Percentiles rank a stretch among this genome's conserved stretches.
phyloP scores from a whole-genome alignment of 2,329 filamentous ascomycete genomes.

The Penicillium sp. region DNA sequence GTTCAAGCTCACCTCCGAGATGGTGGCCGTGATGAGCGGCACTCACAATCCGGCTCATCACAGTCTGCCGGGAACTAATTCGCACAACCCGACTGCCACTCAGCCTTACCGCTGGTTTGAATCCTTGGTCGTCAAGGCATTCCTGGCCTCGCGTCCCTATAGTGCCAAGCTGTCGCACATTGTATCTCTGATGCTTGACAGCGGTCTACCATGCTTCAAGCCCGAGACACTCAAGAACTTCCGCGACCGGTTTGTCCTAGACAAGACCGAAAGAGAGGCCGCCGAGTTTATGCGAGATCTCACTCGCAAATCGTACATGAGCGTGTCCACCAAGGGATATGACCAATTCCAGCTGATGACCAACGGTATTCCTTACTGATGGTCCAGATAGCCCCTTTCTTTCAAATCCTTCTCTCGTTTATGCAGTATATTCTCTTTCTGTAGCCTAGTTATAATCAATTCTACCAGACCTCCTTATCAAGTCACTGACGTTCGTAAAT shows the following conservation, averaged over 20 bases:
- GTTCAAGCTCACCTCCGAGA: constrained; percentile 96
- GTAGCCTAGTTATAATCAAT: neutral
- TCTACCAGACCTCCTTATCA: neutral
- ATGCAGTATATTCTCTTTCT: neutral
- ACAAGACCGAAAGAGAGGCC: constrained; percentile 87
- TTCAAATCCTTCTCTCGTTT: neutral
- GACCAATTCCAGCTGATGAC: constrained; percentile 97
- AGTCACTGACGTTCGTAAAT: neutral
- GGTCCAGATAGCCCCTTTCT: neutral
- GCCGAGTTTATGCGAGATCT: constrained; percentile 90
- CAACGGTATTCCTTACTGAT: constrained; percentile 90
- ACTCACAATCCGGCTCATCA: constrained; percentile 42
- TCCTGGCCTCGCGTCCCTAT: constrained; percentile 82
- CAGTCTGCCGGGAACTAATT: constrained; percentile 32
- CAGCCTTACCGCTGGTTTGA: constrained; percentile 96
- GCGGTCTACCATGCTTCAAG: constrained; percentile 95
- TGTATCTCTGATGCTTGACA: constrained; percentile 92
- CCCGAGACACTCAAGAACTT: constrained; percentile 93
- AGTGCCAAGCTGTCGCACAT: constrained; percentile 86
- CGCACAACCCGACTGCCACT: constrained; percentile 59
- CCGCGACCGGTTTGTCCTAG: constrained; percentile 85
- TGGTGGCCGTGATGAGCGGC: constrained; percentile 99
- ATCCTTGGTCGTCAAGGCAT: constrained; percentile 92
- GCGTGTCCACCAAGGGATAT: constrained; percentile 89
- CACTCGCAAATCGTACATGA: constrained; percentile 85